Conservation (phyloP, 2,329 filamentous ascomycete genomes). For the Mycosphaerella sp. region DNA sequence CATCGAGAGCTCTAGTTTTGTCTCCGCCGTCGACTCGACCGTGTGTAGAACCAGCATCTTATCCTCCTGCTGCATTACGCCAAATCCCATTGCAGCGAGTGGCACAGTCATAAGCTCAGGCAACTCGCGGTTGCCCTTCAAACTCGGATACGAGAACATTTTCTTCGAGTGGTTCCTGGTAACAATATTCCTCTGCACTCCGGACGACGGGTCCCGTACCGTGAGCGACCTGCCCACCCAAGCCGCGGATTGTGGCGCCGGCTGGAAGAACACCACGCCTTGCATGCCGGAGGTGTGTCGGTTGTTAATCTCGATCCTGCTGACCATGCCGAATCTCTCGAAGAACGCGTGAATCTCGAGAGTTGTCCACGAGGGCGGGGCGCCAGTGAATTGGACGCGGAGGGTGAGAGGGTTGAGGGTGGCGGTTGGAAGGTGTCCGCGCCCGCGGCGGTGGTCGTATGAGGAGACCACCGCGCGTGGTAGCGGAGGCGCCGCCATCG, state of each 20-base stretch:
- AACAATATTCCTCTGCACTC: background rate
- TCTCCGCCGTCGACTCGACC: slow-evolving; percentile 24
- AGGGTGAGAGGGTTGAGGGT: slow-evolving; percentile 14
- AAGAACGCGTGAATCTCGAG: slow-evolving; percentile 21
- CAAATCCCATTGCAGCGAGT: slow-evolving; percentile 50
- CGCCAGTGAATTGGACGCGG: slow-evolving; percentile 9
- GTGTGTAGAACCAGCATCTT: slow-evolving; percentile 56
- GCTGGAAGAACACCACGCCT: slow-evolving; percentile 22
- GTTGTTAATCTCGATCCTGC: slow-evolving; percentile 20
- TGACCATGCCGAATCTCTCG: slow-evolving; percentile 14
- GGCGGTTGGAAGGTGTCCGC: background rate
- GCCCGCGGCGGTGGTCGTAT: background rate
- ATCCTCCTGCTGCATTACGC: slow-evolving; percentile 49
- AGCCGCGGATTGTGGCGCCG: slow-evolving; percentile 16
- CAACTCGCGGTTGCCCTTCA: slow-evolving; percentile 5
- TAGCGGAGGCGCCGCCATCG: background rate
- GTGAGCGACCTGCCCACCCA: slow-evolving; percentile 17
- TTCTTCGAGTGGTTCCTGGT: slow-evolving; percentile 7
- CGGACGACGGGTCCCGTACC: slow-evolving; percentile 3
- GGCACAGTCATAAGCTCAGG: slow-evolving; percentile 20
- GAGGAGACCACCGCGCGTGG: background rate
- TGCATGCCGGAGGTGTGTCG: background rate
- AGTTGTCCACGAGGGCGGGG: slow-evolving; percentile 21
- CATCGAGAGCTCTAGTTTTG: slow-evolving; percentile 35
- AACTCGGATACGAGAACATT: slow-evolving; percentile 6